Evolutionary conservation across 1,284 basidiomycete genomes (phyloP).

Genomic region (Cutaneotrichosporon sp.): DNA sequence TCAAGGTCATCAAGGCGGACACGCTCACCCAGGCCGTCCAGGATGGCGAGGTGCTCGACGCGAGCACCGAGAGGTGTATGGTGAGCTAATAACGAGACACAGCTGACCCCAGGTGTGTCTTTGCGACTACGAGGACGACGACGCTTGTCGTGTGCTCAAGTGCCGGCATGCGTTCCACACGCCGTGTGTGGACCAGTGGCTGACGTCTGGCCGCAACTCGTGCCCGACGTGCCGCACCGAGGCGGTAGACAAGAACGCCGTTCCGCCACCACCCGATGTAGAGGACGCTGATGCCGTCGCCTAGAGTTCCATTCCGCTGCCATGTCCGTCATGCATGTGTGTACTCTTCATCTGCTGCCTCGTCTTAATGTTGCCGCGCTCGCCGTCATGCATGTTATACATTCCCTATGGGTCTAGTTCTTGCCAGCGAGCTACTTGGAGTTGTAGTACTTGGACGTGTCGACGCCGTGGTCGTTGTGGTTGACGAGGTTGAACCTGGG

Average conservation of each 20-base stretch:
- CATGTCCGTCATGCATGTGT: conserved; percentile 4
- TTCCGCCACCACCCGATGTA: conserved; percentile 5
- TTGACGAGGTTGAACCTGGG: conserved; percentile 87
- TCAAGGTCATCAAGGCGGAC: conserved; percentile 65
- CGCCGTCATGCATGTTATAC: conserved; percentile 26
- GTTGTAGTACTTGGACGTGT: conserved; percentile 70
- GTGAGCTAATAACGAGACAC: conserved; percentile 55
- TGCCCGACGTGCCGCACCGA: conserved; percentile 72
- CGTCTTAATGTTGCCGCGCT: background rate
- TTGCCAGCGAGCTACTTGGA: conserved; percentile 11
- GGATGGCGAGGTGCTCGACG: conserved; percentile 66
- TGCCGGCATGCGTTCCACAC: conserved; percentile 85
- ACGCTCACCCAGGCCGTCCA: conserved; percentile 61
- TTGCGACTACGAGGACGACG: conserved; percentile 71
- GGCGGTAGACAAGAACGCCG: conserved; percentile 23
- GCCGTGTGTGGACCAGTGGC: conserved; percentile 78
- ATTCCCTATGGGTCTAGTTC: conserved; percentile 14
- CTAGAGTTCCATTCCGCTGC: background rate
- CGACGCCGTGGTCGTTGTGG: conserved; percentile 81
- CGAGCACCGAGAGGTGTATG: conserved; percentile 65
- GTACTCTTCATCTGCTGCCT: background rate
- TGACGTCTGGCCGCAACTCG: conserved; percentile 78
- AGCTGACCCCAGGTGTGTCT: conserved; percentile 67
- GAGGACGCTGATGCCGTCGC: conserved; percentile 12
- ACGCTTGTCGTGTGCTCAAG: conserved; percentile 71